These are phyloP conservation scores for Exserohilum rostratum DNA, from an alignment of 2,329 filamentous ascomycete species.

Conservation along the genomic window DNA sequence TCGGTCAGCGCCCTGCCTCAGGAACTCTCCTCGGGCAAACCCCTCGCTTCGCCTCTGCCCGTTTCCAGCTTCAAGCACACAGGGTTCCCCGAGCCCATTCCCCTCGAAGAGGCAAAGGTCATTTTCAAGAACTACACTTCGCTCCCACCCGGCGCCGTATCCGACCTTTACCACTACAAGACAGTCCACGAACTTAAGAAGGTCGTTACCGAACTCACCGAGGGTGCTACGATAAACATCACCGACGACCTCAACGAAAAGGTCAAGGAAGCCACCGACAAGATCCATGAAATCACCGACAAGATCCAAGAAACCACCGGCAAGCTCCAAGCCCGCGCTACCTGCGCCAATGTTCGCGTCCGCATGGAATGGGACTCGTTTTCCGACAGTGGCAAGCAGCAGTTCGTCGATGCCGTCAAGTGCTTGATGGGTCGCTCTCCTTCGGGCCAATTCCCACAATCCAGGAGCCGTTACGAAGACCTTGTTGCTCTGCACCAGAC, in stretches of 20 bases:
- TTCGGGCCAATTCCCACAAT: constrained; percentile 32
- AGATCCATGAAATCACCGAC: not conserved
- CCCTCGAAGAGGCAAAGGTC: constrained; percentile 15
- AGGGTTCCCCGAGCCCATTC: constrained; percentile 12
- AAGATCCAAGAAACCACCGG: not conserved
- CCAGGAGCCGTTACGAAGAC: constrained; percentile 44
- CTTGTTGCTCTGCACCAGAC: constrained; percentile 43
- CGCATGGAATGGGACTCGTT: constrained; percentile 42
- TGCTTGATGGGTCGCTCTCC: constrained; percentile 33
- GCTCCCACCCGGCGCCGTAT: no score
- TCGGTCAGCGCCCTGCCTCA: constrained; percentile 15
- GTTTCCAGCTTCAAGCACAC: constrained; percentile 11
- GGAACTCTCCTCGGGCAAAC: no score
- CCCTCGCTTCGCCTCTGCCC: constrained; percentile 19
- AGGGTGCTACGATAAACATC: not conserved
- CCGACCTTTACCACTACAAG: no score
- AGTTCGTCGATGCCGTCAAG: constrained; percentile 37
- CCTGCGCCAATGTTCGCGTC: constrained; percentile 37
- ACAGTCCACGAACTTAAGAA: no score
- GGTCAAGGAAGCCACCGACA: no score
- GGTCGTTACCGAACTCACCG: not conserved
- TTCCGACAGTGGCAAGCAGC: constrained; percentile 29
- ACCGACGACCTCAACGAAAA: no score
- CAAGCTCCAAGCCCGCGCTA: constrained; percentile 9
- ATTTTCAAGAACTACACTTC: constrained; percentile 2